phyloP scores from a whole-genome alignment of 2,329 filamentous ascomycete species.

The Immersiporthe knoxdaviesiana region DNA sequence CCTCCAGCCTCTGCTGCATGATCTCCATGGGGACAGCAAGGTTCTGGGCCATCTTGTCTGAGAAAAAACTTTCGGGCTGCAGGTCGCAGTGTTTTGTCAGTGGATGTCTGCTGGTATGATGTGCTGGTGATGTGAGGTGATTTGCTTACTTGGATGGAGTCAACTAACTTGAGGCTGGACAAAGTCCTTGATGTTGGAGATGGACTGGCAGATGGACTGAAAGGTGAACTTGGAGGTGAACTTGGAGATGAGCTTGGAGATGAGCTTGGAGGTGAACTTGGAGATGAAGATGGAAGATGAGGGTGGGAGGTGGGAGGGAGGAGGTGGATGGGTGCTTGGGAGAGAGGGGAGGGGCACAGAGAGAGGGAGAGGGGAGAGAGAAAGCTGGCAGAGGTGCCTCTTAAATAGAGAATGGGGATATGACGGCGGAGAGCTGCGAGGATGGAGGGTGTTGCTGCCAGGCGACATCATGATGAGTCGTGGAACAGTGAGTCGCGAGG shows the following conservation, averaged over 20 bases:
- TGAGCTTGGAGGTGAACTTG: no score
- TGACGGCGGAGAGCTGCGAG: not conserved
- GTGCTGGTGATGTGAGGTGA: not conserved
- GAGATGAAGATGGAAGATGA: not conserved
- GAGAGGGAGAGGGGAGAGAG: not conserved
- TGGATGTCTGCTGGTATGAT: not conserved
- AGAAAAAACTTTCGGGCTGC: not conserved
- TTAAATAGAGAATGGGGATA: not conserved
- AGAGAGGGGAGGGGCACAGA: not conserved
- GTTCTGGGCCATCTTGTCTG: not conserved
- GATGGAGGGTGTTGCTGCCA: not conserved
- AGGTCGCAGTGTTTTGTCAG: not conserved
- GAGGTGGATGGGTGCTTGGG: not conserved
- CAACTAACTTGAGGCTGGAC: not conserved
- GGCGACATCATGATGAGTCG: not conserved
- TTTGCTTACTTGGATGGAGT: not conserved
- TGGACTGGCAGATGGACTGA: not conserved
- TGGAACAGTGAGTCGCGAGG: not conserved
- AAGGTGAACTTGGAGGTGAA: no score
- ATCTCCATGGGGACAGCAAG: no score
- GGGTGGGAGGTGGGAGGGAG: no score
- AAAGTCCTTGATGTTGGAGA: not conserved
- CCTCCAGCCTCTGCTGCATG: no score
- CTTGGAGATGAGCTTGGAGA: no score
- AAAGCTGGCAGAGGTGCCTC: not conserved